phyloP scores from a whole-genome alignment of 257 asterid species.

The Gentiana straminea region DNA sequence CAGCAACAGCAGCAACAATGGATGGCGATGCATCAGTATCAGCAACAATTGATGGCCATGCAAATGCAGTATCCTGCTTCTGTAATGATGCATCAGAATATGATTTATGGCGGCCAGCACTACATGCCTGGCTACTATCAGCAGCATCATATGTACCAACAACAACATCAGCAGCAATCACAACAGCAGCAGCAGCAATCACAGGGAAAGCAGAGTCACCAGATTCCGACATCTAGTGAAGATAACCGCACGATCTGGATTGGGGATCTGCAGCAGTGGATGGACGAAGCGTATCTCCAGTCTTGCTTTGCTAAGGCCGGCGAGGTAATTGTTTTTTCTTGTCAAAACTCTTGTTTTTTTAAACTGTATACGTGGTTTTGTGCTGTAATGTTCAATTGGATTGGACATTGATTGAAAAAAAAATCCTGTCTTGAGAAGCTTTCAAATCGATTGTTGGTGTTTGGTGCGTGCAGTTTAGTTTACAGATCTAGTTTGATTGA shows the following conservation, averaged over 20 bases:
- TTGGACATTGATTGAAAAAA: too few species aligned
- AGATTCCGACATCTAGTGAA: conserved; percentile 63
- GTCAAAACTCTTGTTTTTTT: too few species aligned
- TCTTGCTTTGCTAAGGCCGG: conserved; percentile 65
- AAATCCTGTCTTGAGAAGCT: too few species aligned
- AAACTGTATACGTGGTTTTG: too few species aligned
- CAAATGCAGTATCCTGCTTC: conserved; percentile 83
- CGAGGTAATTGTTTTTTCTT: conserved; percentile 34
- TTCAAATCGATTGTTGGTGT: too few species aligned
- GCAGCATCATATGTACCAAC: conserved; percentile 43
- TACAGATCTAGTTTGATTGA: too few species aligned
- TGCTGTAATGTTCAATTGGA: too few species aligned
- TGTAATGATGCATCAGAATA: conserved; percentile 74
- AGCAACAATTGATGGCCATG: conserved; percentile 97
- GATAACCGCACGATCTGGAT: conserved; percentile 97
- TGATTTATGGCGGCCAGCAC: conserved; percentile 83
- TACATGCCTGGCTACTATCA: conserved; percentile 69
- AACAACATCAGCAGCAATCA: conserved; percentile 22
- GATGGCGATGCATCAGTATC: conserved; percentile 95
- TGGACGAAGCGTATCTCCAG: conserved; percentile 85
- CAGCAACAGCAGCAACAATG: conserved; percentile 74
- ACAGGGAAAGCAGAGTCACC: conserved; percentile 54
- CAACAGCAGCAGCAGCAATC: conserved; percentile 31
- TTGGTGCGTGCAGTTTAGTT: too few species aligned
- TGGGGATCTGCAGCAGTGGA: conserved; percentile 98